These are phyloP conservation scores for Zangia roseola DNA, from an alignment of 768 basidiomycete genomes.

Conservation along the genomic window DNA sequence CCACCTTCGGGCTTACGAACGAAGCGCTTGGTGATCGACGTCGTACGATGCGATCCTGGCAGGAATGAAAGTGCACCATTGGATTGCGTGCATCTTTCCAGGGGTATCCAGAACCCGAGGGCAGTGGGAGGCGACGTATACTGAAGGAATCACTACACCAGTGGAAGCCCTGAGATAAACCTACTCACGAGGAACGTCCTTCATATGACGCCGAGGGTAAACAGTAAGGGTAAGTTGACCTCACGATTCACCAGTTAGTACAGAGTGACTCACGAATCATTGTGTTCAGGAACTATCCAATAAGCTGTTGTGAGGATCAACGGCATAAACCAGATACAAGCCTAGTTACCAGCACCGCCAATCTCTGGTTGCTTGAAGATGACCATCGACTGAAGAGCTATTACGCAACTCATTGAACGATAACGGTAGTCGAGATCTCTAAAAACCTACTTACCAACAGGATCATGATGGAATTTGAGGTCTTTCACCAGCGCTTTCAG, in stretches of 20 bases:
- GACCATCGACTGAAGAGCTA: conserved; percentile 90
- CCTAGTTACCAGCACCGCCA: conserved; percentile 77
- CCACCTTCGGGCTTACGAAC: conserved; percentile 74
- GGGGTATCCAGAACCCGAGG: conserved; percentile 94
- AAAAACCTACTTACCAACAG: conserved; percentile 55
- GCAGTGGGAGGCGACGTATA: conserved; percentile 92
- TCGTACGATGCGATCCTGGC: conserved; percentile 82
- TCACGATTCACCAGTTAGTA: not conserved
- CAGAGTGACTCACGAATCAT: conserved; percentile 73
- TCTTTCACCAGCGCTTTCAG: conserved; percentile 71
- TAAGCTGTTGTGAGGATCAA: not conserved
- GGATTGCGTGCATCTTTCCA: conserved; percentile 79
- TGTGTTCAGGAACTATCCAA: conserved; percentile 87
- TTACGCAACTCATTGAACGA: not conserved
- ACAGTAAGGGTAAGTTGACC: not conserved
- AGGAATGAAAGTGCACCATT: conserved; percentile 89
- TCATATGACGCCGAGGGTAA: not conserved
- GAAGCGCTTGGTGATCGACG: conserved; percentile 80
- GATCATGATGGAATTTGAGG: conserved; percentile 81
- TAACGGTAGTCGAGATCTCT: not conserved
- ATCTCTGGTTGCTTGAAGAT: conserved; percentile 95
- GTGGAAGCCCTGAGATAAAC: not conserved
- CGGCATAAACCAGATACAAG: not conserved
- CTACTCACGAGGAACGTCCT: conserved; percentile 72
- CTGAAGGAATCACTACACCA: conserved; percentile 38